Base-by-base conservation (phyloP, 2,329 filamentous ascomycete species). In the Drechmeria coniospora region DNA sequence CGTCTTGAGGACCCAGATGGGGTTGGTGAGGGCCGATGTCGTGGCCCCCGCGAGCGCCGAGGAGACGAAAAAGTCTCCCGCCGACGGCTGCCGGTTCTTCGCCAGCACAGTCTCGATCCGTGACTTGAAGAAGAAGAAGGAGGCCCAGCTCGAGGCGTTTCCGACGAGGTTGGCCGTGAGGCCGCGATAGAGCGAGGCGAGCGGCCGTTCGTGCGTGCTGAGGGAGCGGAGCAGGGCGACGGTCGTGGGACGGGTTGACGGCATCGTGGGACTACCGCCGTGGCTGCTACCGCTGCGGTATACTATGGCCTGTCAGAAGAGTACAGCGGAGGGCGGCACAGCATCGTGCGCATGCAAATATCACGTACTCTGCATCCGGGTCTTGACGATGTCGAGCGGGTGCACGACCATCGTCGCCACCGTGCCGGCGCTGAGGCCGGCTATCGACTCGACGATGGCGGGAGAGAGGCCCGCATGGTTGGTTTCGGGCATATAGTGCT, bases 1-100 rank as follows among this genome's bases (percentile, higher is more conserved):
- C 7, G 87, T 95, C 61, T 95, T 95, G 50, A 98, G 74, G 3
- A 98, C 90, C 90, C 90, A 98, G 42, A 98, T 76, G 3, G 90
- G 90, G 49, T 95, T 95, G 17, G 90, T 95, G 38, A 87, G 64
- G 17, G 81, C 57, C 23, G 86, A 79, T 2, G 84, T 92, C 22
- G 81, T 53, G 12, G 78, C 61, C 17, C 87, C 86, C 38, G 66
- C 59, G 16, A 65, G 45, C n/a, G 61, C 79, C 19, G 80, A 86
- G 4, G 84, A 73, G 25, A 78, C 44, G 49, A 94, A 87, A 57
- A 86, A 93, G 52, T 93, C 83, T 15, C 61, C 61, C 5, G 72
- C 68, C 3, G 63, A 39, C 22, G 46, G 44, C 21, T 11, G 20
- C 4, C 36, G 36, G 26, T 30, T 38, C 12, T 46, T 33, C n/a